phyloP scores from a whole-genome alignment of 1,284 basidiomycete species.

The Sanghuangporus sanghuang region DNA sequence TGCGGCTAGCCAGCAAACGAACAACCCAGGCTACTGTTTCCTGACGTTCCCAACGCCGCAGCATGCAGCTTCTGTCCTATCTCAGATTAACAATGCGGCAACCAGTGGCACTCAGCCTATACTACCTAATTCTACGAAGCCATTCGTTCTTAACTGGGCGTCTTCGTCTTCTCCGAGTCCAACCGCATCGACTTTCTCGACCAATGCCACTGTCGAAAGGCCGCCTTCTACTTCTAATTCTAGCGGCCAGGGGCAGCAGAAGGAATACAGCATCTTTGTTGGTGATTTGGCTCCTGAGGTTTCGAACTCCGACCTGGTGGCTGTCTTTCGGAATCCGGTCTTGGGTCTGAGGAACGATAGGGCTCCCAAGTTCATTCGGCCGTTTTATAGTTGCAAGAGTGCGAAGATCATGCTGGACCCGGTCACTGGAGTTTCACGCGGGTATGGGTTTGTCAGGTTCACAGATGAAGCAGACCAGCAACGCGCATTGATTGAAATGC shows the following conservation, averaged over 20 bases:
- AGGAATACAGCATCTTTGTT: constrained; percentile 88
- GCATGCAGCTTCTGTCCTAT: constrained; percentile 67
- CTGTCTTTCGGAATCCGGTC: constrained; percentile 82
- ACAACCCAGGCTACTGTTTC: constrained; percentile 83
- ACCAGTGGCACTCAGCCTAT: constrained; percentile 42
- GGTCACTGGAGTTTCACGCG: constrained; percentile 80
- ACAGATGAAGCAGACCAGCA: constrained; percentile 84
- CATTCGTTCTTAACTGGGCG: constrained; percentile 79
- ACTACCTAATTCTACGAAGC: constrained; percentile 77
- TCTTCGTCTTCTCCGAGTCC: constrained; percentile 48
- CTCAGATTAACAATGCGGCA: constrained; percentile 49
- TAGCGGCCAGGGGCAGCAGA: constrained; percentile 37
- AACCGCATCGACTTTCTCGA: constrained; percentile 33
- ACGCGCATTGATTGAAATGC: constrained; percentile 86
- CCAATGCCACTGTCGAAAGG: constrained; percentile 29
- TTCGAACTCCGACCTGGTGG: constrained; percentile 84
- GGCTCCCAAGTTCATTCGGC: constrained; percentile 78
- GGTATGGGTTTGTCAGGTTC: constrained; percentile 88
- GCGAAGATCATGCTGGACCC: constrained; percentile 93
- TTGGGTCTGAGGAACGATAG: constrained; percentile 75
- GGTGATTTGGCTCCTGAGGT: constrained; percentile 88
- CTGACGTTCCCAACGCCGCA: constrained; percentile 74
- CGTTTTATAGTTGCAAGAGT: constrained; percentile 85
- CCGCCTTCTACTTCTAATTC: constrained; percentile 2
- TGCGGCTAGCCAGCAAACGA: constrained; percentile 56